Conservation (phyloP, 2,329 filamentous ascomycete genomes). For the Blastomyces percursus region DNA sequence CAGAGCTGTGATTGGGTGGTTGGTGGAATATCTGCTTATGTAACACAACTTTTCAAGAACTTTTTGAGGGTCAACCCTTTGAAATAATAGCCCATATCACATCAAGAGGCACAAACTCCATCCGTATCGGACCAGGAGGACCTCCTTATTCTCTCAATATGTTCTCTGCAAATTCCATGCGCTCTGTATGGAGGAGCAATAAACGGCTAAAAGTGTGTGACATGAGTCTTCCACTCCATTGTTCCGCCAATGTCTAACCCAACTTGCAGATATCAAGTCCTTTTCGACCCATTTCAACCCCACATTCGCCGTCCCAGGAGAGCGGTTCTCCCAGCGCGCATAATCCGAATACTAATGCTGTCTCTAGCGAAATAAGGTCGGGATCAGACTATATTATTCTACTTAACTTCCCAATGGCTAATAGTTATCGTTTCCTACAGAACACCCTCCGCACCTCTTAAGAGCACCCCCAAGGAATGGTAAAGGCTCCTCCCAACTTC, state of each 20-base stretch:
- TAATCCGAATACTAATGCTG: not conserved
- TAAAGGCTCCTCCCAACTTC: conserved; percentile 3
- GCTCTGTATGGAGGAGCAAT: conserved; percentile 16
- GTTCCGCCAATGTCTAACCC: not conserved
- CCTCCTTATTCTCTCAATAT: conserved; percentile 12
- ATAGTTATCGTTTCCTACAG: not conserved
- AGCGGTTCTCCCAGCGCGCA: not conserved
- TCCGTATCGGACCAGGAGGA: not conserved
- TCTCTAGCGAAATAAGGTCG: not conserved
- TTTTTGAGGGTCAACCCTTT: not conserved
- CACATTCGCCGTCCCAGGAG: not conserved
- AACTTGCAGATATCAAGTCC: not conserved
- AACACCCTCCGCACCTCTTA: not conserved
- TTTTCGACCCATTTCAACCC: not conserved
- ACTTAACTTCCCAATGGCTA: not conserved
- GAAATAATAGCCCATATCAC: too few relatives aligned
- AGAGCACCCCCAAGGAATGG: conserved; percentile 22
- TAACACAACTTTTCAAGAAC: not conserved
- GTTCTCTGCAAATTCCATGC: conserved; percentile 17
- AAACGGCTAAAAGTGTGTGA: conserved; percentile 18
- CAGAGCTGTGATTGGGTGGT: not conserved
- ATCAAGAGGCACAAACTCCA: not conserved
- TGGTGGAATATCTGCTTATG: not conserved
- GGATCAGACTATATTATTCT: not conserved
- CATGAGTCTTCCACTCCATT: conserved; percentile 12